Evolutionary conservation across 2,329 filamentous ascomycete species (phyloP).

Genomic region (Rhinocladiella mackenziei): DNA sequence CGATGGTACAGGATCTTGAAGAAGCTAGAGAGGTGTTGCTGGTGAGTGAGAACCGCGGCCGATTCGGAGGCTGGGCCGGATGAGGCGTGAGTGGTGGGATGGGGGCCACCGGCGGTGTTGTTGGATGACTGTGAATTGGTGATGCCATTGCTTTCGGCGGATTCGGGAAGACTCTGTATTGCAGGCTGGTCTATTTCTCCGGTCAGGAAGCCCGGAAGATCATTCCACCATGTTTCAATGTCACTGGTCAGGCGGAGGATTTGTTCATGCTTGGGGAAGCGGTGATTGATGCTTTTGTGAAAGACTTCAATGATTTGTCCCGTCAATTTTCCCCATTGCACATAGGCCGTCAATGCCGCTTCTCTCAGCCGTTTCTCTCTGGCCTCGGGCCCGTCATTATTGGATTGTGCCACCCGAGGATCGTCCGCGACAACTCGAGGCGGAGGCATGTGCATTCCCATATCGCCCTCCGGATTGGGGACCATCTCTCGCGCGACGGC

Average conservation of each 20-base stretch:
- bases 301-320: slow-evolving; percentile 41
- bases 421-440: slow-evolving; percentile 11
- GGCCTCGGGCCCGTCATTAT: slow-evolving; percentile 21
- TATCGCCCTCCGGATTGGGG: slow-evolving; percentile 19
- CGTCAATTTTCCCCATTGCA: slow-evolving; percentile 39
- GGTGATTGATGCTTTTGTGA: slow-evolving; percentile 41
- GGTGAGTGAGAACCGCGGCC: slow-evolving; percentile 8
- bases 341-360: slow-evolving; percentile 38
- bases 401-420: slow-evolving; percentile 9
- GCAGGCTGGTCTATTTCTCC: slow-evolving; percentile 18
- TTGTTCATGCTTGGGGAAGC: slow-evolving; percentile 38
- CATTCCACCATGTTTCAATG: slow-evolving; percentile 44
- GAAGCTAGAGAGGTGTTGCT: slow-evolving; percentile 32
- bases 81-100: neutral
- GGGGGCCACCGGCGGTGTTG: slow-evolving; percentile 2
- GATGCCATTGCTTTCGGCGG: neutral
- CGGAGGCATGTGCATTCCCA: slow-evolving; percentile 24
- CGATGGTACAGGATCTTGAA: slow-evolving; percentile 43
- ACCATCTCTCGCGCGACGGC: slow-evolving; percentile 16
- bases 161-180: slow-evolving; percentile 2
- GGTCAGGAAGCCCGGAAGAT: slow-evolving; percentile 32
- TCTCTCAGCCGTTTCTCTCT: slow-evolving; percentile 32
- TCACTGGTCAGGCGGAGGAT: slow-evolving; percentile 39
- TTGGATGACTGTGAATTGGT: neutral
- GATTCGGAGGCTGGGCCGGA: slow-evolving; percentile 1